phyloP scores from a whole-genome alignment of 495 filamentous ascomycete species.

The Talaromyces proteolyticus region DNA sequence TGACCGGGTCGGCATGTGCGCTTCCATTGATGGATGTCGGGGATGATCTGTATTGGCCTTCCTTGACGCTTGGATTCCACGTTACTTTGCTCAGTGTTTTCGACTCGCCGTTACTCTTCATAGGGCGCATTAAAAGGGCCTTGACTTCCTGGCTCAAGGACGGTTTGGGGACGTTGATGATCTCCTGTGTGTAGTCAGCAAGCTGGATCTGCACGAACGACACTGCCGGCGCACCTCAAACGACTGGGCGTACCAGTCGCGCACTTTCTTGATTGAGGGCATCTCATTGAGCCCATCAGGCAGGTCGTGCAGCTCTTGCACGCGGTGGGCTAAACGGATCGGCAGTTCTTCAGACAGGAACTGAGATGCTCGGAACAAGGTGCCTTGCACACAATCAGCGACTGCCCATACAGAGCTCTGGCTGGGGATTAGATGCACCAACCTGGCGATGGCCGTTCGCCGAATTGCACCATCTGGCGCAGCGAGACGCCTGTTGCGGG shows the following conservation, averaged over 20 bases:
- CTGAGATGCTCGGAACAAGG: slow-evolving; percentile 93
- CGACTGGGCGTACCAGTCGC: slow-evolving; percentile 98
- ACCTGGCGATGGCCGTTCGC: slow-evolving; percentile 85
- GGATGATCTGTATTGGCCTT: slow-evolving; percentile 81
- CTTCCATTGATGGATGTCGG: slow-evolving; percentile 37
- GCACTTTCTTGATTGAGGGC: slow-evolving; percentile 91
- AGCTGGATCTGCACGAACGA: too few species aligned
- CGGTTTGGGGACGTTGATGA: slow-evolving; percentile 77
- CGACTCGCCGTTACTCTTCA: slow-evolving; percentile 52
- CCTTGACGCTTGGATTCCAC: slow-evolving; percentile 80
- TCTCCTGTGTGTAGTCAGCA: slow-evolving; percentile 56
- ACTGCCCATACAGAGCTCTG: not conserved
- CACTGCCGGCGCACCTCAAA: too few species aligned
- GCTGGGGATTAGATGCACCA: slow-evolving; percentile 16
- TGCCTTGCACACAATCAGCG: slow-evolving; percentile 48
- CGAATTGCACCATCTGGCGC: slow-evolving; percentile 99
- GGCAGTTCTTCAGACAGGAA: slow-evolving; percentile 98
- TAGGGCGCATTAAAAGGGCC: slow-evolving; percentile 69
- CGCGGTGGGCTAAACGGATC: slow-evolving; percentile 91
- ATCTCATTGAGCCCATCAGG: slow-evolving; percentile 98
- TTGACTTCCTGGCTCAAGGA: slow-evolving; percentile 69
- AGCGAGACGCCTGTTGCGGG: slow-evolving; percentile 95
- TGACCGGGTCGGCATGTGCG: slow-evolving; percentile 8
- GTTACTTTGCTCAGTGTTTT: slow-evolving; percentile 75
- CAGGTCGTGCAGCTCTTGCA: slow-evolving; percentile 84